Evolutionary conservation across 495 filamentous ascomycete genomes (phyloP).

Genomic region (Aspergillus asperescens): DNA sequence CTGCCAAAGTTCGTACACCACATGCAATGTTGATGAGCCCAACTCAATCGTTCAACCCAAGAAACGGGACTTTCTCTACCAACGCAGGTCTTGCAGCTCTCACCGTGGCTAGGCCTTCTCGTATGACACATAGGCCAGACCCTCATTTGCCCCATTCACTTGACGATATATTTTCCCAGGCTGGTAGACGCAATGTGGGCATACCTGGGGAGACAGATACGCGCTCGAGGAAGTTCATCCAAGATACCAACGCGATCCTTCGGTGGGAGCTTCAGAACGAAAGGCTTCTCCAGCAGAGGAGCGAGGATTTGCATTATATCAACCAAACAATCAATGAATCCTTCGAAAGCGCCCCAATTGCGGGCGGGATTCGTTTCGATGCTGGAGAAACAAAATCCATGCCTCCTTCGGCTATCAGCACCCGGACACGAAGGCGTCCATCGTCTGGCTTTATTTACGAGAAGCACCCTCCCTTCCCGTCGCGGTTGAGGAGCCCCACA

Average conservation of each 20-base stretch:
- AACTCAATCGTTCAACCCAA: conserved; percentile 35
- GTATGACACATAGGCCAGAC: not conserved
- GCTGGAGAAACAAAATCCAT: conserved; percentile 14
- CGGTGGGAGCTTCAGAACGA: conserved; percentile 37
- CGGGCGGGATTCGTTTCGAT: conserved; percentile 34
- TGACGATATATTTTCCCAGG: conserved; percentile 23
- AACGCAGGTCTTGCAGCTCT: conserved; percentile 21
- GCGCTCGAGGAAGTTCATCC: conserved; percentile 21
- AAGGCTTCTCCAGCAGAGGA: conserved; percentile 23
- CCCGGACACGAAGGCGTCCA: conserved; percentile 1
- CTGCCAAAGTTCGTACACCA: not conserved
- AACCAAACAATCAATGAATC: conserved; percentile 30
- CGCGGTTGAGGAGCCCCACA: not conserved
- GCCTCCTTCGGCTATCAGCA: conserved; percentile 2
- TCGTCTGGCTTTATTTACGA: not conserved
- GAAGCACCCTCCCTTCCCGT: not conserved
- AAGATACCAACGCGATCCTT: conserved; percentile 27
- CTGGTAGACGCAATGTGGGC: conserved; percentile 10
- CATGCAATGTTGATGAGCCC: conserved; percentile 46
- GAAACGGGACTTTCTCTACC: conserved; percentile 45
- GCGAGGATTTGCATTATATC: conserved; percentile 27
- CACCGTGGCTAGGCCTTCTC: not conserved
- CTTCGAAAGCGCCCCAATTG: conserved; percentile 31
- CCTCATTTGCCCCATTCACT: conserved; percentile 23
- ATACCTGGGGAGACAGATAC: conserved; percentile 11